These are phyloP conservation scores for Penicillium crystallinum DNA, from an alignment of 495 filamentous ascomycete species.

Conservation along the genomic window DNA sequence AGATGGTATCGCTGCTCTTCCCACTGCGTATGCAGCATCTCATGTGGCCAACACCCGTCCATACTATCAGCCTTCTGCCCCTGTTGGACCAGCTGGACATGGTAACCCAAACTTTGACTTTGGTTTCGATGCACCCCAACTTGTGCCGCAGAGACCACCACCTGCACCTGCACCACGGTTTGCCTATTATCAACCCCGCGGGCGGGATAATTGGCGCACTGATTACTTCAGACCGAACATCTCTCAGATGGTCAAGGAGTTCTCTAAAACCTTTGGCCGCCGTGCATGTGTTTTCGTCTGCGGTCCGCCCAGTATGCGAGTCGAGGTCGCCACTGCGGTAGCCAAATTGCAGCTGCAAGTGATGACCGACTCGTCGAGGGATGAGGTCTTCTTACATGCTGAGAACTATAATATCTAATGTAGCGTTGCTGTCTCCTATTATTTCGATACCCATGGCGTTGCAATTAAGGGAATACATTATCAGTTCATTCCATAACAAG, in stretches of 20 bases:
- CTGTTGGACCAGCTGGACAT: neutral
- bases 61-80: conserved; percentile 10
- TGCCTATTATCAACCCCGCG: conserved; percentile 65
- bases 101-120: conserved; percentile 27
- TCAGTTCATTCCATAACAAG: neutral
- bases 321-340: conserved; percentile 78
- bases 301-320: conserved; percentile 79
- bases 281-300: conserved; percentile 92
- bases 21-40: conserved; percentile 38
- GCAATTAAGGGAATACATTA: neutral
- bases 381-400: conserved; percentile 92
- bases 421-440: conserved; percentile 8
- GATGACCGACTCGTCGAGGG: conserved; percentile 66
- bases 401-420: conserved; percentile 84
- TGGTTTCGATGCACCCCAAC: conserved; percentile 18
- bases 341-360: conserved; percentile 78
- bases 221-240: conserved; percentile 93
- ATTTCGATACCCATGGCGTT: conserved; percentile 17
- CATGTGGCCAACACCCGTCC: conserved; percentile 14
- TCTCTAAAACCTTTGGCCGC: conserved; percentile 73
- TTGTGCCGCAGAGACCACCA: conserved; percentile 11
- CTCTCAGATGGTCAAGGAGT: conserved; percentile 73
- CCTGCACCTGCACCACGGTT: conserved; percentile 76
- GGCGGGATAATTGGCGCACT: conserved; percentile 77
- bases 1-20: conserved; percentile 78